These are phyloP conservation scores for Pseudogymnoascus sp. DNA, from an alignment of 2,329 filamentous ascomycete genomes.

Conservation along the genomic window DNA sequence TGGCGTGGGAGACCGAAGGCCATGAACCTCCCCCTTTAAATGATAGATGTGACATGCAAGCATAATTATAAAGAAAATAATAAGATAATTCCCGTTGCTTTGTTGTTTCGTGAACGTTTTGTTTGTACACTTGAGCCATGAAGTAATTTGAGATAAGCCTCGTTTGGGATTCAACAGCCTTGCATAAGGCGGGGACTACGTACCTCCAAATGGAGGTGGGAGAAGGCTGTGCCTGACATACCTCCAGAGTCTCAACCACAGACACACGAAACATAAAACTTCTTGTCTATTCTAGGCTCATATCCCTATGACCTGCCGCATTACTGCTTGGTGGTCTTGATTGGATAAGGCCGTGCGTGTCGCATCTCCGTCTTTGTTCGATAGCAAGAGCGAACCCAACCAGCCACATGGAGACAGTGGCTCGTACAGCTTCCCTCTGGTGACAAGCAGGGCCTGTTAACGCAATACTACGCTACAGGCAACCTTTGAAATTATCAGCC, in stretches of 20 bases:
- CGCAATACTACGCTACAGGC: not conserved
- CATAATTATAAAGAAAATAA: not conserved
- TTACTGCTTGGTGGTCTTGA: not conserved
- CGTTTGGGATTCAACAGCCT: not conserved
- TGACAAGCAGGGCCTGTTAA: slow-evolving; percentile 3
- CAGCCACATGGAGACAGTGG: slow-evolving; percentile 1
- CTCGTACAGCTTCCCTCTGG: not conserved
- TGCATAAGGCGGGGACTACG: slow-evolving; percentile 5
- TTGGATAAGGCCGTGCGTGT: not conserved
- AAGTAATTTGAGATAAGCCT: not conserved
- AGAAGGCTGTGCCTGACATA: slow-evolving; percentile 2
- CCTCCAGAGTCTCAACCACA: not conserved
- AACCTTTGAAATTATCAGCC: not conserved
- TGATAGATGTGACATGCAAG: slow-evolving; percentile 2
- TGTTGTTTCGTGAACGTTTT: not conserved
- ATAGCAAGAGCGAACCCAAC: not conserved
- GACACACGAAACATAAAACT: not conserved
- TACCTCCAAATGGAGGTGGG: slow-evolving; percentile 5
- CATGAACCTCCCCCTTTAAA: not conserved
- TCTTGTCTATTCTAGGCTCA: not conserved
- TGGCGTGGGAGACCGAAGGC: slow-evolving; percentile 56
- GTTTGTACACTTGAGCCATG: not conserved
- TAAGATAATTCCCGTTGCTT: not conserved
- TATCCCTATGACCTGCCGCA: not conserved
- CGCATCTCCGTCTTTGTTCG: not conserved